Percentiles rank a stretch among this genome's conserved stretches.
phyloP scores from a whole-genome alignment of 805 yeast species.

The Yamadazyma sp. region DNA sequence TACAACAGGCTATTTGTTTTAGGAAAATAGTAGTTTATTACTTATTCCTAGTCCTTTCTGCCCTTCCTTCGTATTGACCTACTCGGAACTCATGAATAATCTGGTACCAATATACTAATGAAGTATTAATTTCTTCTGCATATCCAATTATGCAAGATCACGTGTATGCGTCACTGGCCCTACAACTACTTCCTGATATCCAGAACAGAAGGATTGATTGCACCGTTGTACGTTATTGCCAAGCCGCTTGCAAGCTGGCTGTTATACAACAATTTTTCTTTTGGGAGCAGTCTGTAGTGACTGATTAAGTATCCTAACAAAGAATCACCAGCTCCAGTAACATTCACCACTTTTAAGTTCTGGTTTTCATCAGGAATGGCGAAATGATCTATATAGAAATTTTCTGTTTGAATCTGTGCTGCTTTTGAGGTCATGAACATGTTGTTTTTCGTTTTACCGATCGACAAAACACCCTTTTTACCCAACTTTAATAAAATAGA shows the following conservation, averaged over 20 bases:
- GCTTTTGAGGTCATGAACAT: constrained; percentile 24
- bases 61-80: no score
- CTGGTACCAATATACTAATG: no score
- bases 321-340: constrained; percentile 90
- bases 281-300: constrained; percentile 10
- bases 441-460: constrained; percentile 22
- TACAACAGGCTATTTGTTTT: no score
- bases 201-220: constrained; percentile 28
- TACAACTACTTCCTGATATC: constrained; percentile 2
- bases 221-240: constrained; percentile 15
- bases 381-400: constrained; percentile 65
- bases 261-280: constrained; percentile 30
- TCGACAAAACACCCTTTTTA: constrained; percentile 52
- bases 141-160: no score
- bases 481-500: constrained; percentile 69
- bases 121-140: no score
- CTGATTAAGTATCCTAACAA: constrained; percentile 64
- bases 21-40: no score
- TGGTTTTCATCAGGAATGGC: constrained; percentile 38
- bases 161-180: no score
- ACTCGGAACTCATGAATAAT: no score
- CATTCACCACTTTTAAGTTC: constrained; percentile 49
- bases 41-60: no score
- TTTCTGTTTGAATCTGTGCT: constrained; percentile 25
- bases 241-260: constrained; percentile 43